A percentile compares a stretch with the other conserved stretches of the same genome.
phyloP scores from a whole-genome alignment of 106 monocot genomes.

The Hemerocallis citrina region DNA sequence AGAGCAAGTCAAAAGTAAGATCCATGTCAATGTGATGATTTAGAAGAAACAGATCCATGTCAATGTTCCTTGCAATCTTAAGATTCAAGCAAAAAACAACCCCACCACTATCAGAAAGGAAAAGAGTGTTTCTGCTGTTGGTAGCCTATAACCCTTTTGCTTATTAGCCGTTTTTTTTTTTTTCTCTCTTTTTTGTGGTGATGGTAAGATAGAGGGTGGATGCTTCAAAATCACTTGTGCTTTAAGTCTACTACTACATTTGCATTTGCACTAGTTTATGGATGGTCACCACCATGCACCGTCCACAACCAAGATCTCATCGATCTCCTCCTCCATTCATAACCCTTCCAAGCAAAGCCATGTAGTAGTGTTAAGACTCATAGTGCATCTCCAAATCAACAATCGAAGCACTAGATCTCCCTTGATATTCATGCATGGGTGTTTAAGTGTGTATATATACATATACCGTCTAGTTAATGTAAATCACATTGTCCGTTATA shows the following conservation, averaged over 20 bases:
- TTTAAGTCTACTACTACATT: conserved; percentile 4
- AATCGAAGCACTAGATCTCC: neutral
- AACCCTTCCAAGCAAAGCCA: conserved; percentile 31
- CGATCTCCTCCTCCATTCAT: neutral
- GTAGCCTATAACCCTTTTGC: too few relatives aligned
- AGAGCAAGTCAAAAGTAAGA: too few relatives aligned
- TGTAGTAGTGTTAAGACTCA: neutral
- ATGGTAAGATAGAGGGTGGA: too few relatives aligned
- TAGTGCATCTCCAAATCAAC: neutral
- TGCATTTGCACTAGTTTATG: neutral
- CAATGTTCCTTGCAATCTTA: too few relatives aligned
- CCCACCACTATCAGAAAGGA: too few relatives aligned
- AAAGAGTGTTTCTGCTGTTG: too few relatives aligned
- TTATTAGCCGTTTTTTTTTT: too few relatives aligned
- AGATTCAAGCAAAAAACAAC: too few relatives aligned
- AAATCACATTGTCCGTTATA: neutral
- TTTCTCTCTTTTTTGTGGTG: too few relatives aligned
- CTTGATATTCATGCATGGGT: neutral
- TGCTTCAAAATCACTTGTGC: conserved; percentile 2
- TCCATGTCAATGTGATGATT: too few relatives aligned
- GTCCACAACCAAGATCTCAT: neutral
- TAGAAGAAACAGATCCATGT: too few relatives aligned
- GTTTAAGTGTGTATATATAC: neutral
- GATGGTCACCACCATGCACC: neutral
- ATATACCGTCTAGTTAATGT: neutral